Evolutionary conservation across 345 rosid species (phyloP), one percentile per base, ranked within the genome.

Genomic region (Reutealis trisperma): DNA sequence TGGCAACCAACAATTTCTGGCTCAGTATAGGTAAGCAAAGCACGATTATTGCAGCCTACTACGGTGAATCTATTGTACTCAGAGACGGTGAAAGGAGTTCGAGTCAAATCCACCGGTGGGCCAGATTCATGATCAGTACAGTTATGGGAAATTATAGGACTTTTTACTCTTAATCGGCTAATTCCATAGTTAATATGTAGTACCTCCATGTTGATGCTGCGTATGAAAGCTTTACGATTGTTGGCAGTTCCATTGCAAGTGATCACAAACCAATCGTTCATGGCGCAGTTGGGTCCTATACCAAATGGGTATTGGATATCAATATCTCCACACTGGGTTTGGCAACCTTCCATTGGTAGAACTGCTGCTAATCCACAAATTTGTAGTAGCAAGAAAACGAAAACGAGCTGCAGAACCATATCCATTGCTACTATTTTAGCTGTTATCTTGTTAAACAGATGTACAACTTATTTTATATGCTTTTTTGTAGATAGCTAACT

Each of bases 251-350:
- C 30, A 5, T 74, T 49, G 61, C 70, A 74, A 9, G 14, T 6
- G 34, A 74, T 25, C 19, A 27, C 49, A 21, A 74, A 74, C 8
- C 70, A 64, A 21, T 63, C 18, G 10, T 63, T n/a, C 61, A 63
- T 21, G 45, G 67, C 51, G 37, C 77, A 74, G 1, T 37, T 41
- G 14, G 55, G 10, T 52, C 61, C 49, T 13, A 49, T 63, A 1
- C 77, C 70, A 21, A 74, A 74, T 6, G 77, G 77, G 27, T 47
- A 74, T 18, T 67, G 51, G 59, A 63, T 74, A 14, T 14, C 21
- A 14, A 74, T 41, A 18, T 62, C 8, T 0, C 70, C 77, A 34
- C 77, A 74, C 27, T 13, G 34, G 15, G 24, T 16, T 22, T 72
- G 8, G 24, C 75, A 72, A 41, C 65, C 12, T 16, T 51, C 16